A percentile compares a stretch with the other conserved stretches of the same genome.
These are phyloP conservation scores for Crataegus laevigata DNA, from an alignment of 306 rosid genomes.

Conservation along the genomic window DNA sequence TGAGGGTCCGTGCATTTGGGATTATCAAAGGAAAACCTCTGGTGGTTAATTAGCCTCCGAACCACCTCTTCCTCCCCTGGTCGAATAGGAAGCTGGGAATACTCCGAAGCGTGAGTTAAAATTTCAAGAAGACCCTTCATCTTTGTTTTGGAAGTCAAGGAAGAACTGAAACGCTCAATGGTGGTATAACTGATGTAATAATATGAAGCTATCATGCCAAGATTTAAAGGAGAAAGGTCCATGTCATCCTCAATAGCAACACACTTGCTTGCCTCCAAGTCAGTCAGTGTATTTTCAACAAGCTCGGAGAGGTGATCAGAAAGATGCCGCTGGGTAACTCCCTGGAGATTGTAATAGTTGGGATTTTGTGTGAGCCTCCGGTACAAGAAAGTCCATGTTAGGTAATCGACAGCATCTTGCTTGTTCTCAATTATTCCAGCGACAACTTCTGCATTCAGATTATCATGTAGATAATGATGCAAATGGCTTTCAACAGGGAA, in stretches of 20 bases:
- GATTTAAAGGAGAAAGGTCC: conserved; percentile 80
- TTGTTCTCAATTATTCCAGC: conserved; percentile 77
- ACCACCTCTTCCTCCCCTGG: conserved; percentile 90
- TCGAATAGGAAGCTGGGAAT: conserved; percentile 74
- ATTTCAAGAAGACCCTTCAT: conserved; percentile 90
- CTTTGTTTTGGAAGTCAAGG: conserved; percentile 71
- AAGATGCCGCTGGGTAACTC: conserved; percentile 88
- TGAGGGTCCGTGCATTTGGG: conserved; percentile 79
- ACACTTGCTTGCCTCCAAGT: conserved; percentile 85
- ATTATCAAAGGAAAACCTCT: conserved; percentile 75
- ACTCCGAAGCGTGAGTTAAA: conserved; percentile 83
- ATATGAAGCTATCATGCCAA: conserved; percentile 85
- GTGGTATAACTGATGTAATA: conserved; percentile 83
- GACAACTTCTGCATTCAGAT: conserved; percentile 79
- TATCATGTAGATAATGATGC: conserved; percentile 79
- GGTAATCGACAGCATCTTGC: conserved; percentile 93
- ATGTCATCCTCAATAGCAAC: conserved; percentile 65
- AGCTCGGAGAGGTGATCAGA: conserved; percentile 91
- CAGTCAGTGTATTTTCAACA: conserved; percentile 73
- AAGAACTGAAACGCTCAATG: conserved; percentile 80
- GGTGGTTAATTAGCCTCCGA: conserved; percentile 79
- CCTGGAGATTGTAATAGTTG: conserved; percentile 91
- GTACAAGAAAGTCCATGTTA: conserved; percentile 94
- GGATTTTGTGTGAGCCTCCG: conserved; percentile 93
- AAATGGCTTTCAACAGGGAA: conserved; percentile 96